phyloP scores from a whole-genome alignment of 352 stramenopile genomes.

The Labyrinthula sp. region DNA sequence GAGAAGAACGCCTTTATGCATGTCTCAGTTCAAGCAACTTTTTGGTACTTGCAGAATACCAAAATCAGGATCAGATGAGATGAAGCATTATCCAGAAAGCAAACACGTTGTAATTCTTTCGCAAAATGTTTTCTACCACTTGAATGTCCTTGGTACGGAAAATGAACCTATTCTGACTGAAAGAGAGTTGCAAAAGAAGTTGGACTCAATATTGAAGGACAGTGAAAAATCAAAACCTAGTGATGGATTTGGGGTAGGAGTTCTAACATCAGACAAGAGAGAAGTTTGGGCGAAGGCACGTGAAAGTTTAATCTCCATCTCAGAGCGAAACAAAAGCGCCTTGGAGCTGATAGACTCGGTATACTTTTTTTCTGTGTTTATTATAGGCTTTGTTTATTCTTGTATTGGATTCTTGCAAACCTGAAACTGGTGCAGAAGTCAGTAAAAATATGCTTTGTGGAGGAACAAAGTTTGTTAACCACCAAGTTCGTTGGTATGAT shows the following conservation, averaged over 20 bases:
- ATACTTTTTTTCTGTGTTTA: too few species aligned
- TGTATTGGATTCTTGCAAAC: too few species aligned
- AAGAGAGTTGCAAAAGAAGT: conserved; percentile 61
- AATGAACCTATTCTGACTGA: conserved; percentile 60
- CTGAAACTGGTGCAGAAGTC: too few species aligned
- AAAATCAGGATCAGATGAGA: conserved; percentile 50
- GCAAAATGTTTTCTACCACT: conserved; percentile 79
- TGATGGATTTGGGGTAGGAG: conserved; percentile 49
- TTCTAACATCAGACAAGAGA: conserved; percentile 68
- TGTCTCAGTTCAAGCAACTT: conserved; percentile 77
- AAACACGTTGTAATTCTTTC: conserved; percentile 76
- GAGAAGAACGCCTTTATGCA: conserved; percentile 63
- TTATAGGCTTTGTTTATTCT: too few species aligned
- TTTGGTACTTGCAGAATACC: conserved; percentile 65
- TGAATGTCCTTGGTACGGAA: conserved; percentile 64
- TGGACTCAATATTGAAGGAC: conserved; percentile 62
- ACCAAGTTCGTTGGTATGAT: conserved; percentile 89
- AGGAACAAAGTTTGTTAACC: conserved; percentile 59
- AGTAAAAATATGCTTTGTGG: too few species aligned
- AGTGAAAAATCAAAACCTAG: conserved; percentile 45
- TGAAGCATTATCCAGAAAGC: conserved; percentile 44
- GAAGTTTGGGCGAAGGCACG: conserved; percentile 64
- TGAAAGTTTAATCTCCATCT: too few species aligned
- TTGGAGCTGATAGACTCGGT: too few species aligned
- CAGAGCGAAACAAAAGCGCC: too few species aligned